These are phyloP conservation scores for Pleurotus pulmonarius DNA, from an alignment of 768 basidiomycete species.

Conservation along the genomic window DNA sequence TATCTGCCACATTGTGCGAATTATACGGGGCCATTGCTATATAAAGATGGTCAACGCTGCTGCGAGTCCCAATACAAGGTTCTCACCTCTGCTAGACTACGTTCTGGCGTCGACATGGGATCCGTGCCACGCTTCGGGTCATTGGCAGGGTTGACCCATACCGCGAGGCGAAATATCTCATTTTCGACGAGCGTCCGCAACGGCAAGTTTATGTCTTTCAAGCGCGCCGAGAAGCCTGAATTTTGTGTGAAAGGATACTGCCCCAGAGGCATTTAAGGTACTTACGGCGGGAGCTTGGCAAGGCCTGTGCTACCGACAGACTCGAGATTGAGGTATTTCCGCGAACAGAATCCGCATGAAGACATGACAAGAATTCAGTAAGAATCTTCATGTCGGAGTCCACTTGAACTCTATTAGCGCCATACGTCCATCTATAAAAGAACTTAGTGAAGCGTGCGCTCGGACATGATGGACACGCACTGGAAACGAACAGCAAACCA, in stretches of 20 bases:
- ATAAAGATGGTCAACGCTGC: conserved; percentile 18
- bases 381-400: conserved; percentile 86
- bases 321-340: conserved; percentile 59
- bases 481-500: conserved; percentile 96
- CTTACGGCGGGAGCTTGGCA: conserved; percentile 40
- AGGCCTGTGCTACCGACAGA: conserved; percentile 47
- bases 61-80: neutral
- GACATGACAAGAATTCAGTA: conserved; percentile 74
- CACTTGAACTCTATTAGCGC: conserved; percentile 89
- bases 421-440: conserved; percentile 83
- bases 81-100: conserved; percentile 60
- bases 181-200: conserved; percentile 86
- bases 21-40: conserved; percentile 62
- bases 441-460: neutral
- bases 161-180: conserved; percentile 79
- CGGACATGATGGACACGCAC: conserved; percentile 41
- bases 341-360: conserved; percentile 71
- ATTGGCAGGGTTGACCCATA: conserved; percentile 88
- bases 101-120: conserved; percentile 47
- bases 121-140: conserved; percentile 70
- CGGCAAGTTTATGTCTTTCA: conserved; percentile 69
- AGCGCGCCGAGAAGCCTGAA: conserved; percentile 52
- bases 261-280: neutral
- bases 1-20: conserved; percentile 77
- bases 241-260: conserved; percentile 1